Evolutionary conservation across 2,329 filamentous ascomycete genomes (phyloP).

Genomic region (Pestalotiopsis sp.): DNA sequence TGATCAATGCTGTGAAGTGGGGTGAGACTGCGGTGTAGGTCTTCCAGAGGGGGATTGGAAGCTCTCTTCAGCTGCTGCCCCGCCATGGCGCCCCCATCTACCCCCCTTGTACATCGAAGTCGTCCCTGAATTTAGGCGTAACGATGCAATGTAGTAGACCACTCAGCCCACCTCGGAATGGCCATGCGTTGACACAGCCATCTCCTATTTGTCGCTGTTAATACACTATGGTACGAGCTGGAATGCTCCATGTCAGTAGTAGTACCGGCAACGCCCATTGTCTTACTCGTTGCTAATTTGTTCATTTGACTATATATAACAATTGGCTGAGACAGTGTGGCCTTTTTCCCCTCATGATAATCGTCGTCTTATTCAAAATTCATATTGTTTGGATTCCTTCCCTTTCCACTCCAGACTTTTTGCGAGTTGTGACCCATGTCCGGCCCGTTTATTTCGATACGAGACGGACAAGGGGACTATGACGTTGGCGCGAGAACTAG

Average conservation of each 20-base stretch:
- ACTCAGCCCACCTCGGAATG: slow-evolving; percentile 5
- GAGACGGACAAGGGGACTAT: slow-evolving; percentile 7
- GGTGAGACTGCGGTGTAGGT: not conserved
- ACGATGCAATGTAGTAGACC: too few species aligned
- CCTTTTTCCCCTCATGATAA: not conserved
- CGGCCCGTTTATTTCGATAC: slow-evolving; percentile 5
- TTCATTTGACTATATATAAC: not conserved
- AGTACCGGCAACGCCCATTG: not conserved
- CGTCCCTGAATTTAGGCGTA: slow-evolving; percentile 6
- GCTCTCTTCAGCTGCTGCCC: slow-evolving; percentile 14
- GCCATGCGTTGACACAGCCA: slow-evolving; percentile 12
- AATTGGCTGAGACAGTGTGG: too few species aligned
- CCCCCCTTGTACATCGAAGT: not conserved
- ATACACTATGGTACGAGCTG: not conserved
- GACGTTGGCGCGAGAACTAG: slow-evolving; percentile 10
- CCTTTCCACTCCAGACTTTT: not conserved
- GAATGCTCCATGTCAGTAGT: not conserved
- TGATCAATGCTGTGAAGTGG: slow-evolving; percentile 11
- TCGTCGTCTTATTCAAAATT: not conserved
- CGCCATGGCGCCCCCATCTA: slow-evolving; percentile 4
- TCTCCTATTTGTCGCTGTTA: slow-evolving; percentile 11
- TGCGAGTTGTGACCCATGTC: not conserved
- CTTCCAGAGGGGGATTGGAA: slow-evolving; percentile 1
- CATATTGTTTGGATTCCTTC: not conserved
- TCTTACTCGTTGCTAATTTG: not conserved